A percentile compares a stretch with the other conserved stretches of the same genome.
These are phyloP conservation scores for Colletotrichum orbiculare DNA, from an alignment of 2,329 filamentous ascomycete genomes.

Conservation along the genomic window DNA sequence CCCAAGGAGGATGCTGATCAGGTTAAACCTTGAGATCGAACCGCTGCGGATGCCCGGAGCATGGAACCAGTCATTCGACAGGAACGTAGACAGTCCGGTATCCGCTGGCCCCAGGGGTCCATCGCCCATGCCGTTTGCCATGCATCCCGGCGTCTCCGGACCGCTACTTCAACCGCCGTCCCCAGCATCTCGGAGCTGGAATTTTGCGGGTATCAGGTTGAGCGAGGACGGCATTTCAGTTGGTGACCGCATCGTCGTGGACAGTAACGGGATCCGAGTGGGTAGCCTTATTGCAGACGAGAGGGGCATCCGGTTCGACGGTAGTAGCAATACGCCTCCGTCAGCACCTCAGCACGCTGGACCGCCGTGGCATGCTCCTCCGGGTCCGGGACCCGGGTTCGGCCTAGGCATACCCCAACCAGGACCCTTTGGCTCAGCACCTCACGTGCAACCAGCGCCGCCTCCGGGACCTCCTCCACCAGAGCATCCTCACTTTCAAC, in stretches of 20 bases:
- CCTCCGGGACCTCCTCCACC: conserved; percentile 25
- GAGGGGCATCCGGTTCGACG: conserved; percentile 48
- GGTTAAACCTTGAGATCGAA: conserved; percentile 41
- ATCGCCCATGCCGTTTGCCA: conserved; percentile 7
- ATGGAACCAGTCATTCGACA: conserved; percentile 46
- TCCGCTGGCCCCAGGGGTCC: conserved; percentile 4
- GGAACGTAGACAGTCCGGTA: conserved; percentile 19
- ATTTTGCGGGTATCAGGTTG: conserved; percentile 53
- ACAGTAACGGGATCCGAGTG: conserved; percentile 58
- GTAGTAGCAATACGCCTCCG: conserved; percentile 26
- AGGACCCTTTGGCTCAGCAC: conserved; percentile 1
- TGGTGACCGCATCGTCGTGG: conserved; percentile 56
- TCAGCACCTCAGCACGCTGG: conserved; percentile 26
- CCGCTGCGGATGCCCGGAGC: conserved; percentile 44
- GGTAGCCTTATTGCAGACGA: conserved; percentile 56
- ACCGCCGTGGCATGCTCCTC: conserved; percentile 17
- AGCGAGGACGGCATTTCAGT: conserved; percentile 56
- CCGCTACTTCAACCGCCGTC: conserved; percentile 32
- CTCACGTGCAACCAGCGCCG: neutral
- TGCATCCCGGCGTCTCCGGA: conserved; percentile 27
- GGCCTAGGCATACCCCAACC: neutral
- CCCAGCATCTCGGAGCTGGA: conserved; percentile 42
- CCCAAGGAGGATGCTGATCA: conserved; percentile 59
- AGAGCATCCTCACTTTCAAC: conserved; percentile 24
- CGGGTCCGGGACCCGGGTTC: neutral